These are phyloP conservation scores for Umbilicus rupestris DNA, from an alignment of 164 flowering plant genomes.

Conservation along the genomic window DNA sequence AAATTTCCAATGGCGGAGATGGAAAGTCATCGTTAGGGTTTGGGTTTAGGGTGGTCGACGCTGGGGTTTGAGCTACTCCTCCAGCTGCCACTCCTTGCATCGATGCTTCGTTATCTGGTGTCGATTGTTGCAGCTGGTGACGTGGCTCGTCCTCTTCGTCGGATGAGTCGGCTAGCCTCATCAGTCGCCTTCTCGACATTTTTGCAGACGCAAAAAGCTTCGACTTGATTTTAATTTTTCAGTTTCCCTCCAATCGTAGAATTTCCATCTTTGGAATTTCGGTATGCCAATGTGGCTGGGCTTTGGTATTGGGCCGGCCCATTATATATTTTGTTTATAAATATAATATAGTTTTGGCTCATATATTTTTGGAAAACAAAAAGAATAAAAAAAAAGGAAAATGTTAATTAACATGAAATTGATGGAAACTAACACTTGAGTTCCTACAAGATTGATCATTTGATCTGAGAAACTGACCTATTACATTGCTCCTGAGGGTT, in stretches of 20 bases:
- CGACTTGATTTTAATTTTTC: background rate
- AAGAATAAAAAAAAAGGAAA: no score
- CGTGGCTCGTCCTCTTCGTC: conserved; percentile 35
- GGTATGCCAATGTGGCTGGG: no score
- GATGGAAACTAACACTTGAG: no score
- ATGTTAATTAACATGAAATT: no score
- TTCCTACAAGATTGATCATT: background rate
- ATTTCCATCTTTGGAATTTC: no score
- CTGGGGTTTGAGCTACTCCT: background rate
- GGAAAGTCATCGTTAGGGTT: conserved; percentile 13
- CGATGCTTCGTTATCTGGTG: background rate
- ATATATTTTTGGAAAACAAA: no score
- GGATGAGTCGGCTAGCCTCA: conserved; percentile 29
- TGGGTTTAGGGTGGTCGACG: conserved; percentile 9
- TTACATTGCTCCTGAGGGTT: background rate
- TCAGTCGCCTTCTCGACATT: conserved; percentile 40
- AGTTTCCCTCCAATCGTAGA: conserved; percentile 8
- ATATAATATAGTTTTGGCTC: no score
- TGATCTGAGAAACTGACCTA: conserved; percentile 1
- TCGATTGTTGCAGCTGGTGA: conserved; percentile 8
- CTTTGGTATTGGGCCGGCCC: no score
- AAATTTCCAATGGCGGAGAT: conserved; percentile 27
- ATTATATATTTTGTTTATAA: no score
- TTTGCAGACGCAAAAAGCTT: background rate
- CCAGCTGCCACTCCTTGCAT: background rate